phyloP scores from a whole-genome alignment of 495 filamentous ascomycete genomes.

The Letharia lupina region DNA sequence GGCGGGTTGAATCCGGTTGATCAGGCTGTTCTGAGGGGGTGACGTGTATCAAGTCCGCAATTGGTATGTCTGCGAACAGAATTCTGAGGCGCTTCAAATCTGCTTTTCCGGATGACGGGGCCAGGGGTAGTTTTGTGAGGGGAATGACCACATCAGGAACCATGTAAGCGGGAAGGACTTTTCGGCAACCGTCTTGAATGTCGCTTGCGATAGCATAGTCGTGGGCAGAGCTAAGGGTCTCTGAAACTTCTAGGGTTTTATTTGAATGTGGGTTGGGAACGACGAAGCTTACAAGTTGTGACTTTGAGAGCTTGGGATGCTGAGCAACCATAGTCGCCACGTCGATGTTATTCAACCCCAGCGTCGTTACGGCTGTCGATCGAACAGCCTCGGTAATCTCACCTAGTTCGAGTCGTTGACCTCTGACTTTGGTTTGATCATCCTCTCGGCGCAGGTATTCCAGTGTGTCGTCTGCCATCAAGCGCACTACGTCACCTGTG shows the following conservation, averaged over 20 bases:
- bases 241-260: background rate
- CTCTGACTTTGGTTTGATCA: constrained; percentile 72
- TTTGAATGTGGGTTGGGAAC: constrained; percentile 15
- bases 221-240: background rate
- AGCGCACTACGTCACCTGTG: constrained; percentile 42
- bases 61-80: constrained; percentile 22
- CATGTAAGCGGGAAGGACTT: constrained; percentile 45
- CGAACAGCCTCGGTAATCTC: constrained; percentile 58
- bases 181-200: constrained; percentile 30
- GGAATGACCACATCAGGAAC: constrained; percentile 44
- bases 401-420: constrained; percentile 65
- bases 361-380: constrained; percentile 29
- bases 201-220: background rate
- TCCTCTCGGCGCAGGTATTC: constrained; percentile 68
- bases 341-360: constrained; percentile 23
- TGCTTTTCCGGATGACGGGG: constrained; percentile 40
- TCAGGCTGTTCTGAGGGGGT: background rate
- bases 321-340: constrained; percentile 38
- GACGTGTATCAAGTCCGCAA: background rate
- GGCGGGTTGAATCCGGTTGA: background rate
- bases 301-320: constrained; percentile 36
- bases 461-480: constrained; percentile 39
- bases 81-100: constrained; percentile 39
- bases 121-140: constrained; percentile 36
- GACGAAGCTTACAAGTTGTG: constrained; percentile 39